Conservation (phyloP, 805 yeast genomes). For the Grigorovia yakushimaensis region DNA sequence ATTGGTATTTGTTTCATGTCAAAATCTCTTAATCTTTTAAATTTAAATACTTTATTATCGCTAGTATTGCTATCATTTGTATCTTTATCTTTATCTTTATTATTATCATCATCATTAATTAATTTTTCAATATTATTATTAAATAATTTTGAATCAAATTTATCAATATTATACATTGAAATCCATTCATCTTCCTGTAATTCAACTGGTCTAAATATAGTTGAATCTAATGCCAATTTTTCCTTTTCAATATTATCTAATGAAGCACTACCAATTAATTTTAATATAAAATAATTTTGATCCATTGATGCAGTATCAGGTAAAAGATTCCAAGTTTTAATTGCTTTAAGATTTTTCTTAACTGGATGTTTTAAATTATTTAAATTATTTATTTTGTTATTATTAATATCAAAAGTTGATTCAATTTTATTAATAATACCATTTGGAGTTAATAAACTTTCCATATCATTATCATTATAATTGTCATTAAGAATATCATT, state of each 20-base stretch:
- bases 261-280: conserved; percentile 46
- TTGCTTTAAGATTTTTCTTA: conserved; percentile 64
- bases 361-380: conserved; percentile 62
- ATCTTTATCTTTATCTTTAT: conserved; percentile 3
- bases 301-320: conserved; percentile 93
- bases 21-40: conserved; percentile 64
- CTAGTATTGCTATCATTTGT: conserved; percentile 34
- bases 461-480: conserved; percentile 17
- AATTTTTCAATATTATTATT: conserved; percentile 33
- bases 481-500: conserved; percentile 18
- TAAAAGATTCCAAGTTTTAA: conserved; percentile 64
- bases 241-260: conserved; percentile 29
- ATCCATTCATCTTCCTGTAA: conserved; percentile 70
- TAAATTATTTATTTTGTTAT: conserved; percentile 22
- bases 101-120: conserved; percentile 18
- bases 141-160: conserved; percentile 33
- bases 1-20: conserved; percentile 49
- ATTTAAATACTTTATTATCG: conserved; percentile 45
- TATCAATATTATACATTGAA: conserved; percentile 49
- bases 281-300: conserved; percentile 55
- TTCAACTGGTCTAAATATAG: conserved; percentile 66
- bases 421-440: conserved; percentile 44
- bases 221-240: conserved; percentile 36
- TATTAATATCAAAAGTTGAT: conserved; percentile 57
- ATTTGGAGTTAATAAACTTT: conserved; percentile 17